A percentile compares a stretch with the other conserved stretches of the same genome.
These are phyloP conservation scores for Cystobasidium onofrii DNA, from an alignment of 768 basidiomycete genomes.

Conservation along the genomic window DNA sequence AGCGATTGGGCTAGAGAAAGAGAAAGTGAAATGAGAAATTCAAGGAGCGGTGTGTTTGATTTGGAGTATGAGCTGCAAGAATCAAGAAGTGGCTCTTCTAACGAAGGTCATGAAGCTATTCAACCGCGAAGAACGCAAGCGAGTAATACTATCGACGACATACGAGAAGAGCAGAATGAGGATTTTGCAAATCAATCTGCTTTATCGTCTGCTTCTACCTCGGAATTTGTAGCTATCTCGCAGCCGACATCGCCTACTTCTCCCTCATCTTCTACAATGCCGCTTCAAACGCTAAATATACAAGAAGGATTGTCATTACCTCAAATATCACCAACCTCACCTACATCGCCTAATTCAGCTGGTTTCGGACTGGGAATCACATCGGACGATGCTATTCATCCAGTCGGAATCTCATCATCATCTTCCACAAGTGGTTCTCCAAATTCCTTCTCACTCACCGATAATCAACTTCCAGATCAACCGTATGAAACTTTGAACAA, in stretches of 20 bases:
- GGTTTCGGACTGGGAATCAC: conserved; percentile 27
- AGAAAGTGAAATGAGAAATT: conserved; percentile 9
- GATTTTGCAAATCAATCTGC: background rate
- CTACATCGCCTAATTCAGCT: conserved; percentile 6
- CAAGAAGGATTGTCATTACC: background rate
- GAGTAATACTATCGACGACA: too few species aligned
- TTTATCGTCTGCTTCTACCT: background rate
- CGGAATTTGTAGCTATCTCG: background rate
- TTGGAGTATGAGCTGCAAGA: conserved; percentile 11
- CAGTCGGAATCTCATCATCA: background rate
- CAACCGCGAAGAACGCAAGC: too few species aligned
- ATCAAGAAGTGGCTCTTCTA: background rate
- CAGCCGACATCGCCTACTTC: background rate
- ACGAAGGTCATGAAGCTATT: background rate
- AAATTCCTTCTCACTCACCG: background rate
- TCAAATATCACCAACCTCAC: background rate
- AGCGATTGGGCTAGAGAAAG: conserved; percentile 14
- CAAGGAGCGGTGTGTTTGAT: conserved; percentile 11
- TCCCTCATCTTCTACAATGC: background rate
- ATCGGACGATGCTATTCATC: conserved; percentile 25
- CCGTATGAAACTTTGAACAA: background rate
- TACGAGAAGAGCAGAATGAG: background rate
- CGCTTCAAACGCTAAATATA: background rate
- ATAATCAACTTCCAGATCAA: background rate
- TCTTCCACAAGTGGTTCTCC: background rate